Evolutionary conservation across 805 yeast genomes (phyloP), one percentile per base, ranked within the genome.

Genomic region (Yarrowia deformans): DNA sequence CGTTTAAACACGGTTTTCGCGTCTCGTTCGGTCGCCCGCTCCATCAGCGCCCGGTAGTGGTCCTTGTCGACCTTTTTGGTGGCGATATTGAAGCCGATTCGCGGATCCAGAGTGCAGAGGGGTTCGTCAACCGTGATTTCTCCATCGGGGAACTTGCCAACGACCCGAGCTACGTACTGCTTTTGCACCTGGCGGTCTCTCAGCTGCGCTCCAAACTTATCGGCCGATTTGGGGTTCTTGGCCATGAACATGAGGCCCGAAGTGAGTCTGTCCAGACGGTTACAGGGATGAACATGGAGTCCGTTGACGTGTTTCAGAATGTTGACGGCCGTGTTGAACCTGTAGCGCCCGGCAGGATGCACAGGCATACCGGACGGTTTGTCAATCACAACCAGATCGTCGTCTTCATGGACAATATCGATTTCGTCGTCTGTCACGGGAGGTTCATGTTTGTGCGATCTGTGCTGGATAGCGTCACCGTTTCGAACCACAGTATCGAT

Each of bases 311-410:
- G 85, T 77, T 91, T 88, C 72, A 95, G 78, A 4, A 92, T 85
- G 76, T 88, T 89, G 12, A 96, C 90, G 23, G 91, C 84, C 0
- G 97, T 86, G 76, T 94, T 94, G 77, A 84, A 91, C 69, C 94
- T 80, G 78, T 87, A 94, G 69, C 81, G 73, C 3, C 98, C 99
- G 0, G 97, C 90, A 3, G 99, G 98, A 77, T 95, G 99, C 0
- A 91, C 97, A 0, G 99, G 98, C 2, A 95, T 84, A 0, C 99
- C 98, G 4, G 95, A 85, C 0, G 99, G 99, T 72, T 95, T 95
- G 77, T 94, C 97, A 29, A 95, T 88, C 3, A 90, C 96, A 6
- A 95, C 82, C 29, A 92, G 76, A 63, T 90, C 85, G 14, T 90
- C 94, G 76, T 92, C 90, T 75, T 93, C 92, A 75, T 84, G 85